Base-by-base conservation (phyloP, 495 filamentous ascomycete genomes). In the Penicillium tannophilum region DNA sequence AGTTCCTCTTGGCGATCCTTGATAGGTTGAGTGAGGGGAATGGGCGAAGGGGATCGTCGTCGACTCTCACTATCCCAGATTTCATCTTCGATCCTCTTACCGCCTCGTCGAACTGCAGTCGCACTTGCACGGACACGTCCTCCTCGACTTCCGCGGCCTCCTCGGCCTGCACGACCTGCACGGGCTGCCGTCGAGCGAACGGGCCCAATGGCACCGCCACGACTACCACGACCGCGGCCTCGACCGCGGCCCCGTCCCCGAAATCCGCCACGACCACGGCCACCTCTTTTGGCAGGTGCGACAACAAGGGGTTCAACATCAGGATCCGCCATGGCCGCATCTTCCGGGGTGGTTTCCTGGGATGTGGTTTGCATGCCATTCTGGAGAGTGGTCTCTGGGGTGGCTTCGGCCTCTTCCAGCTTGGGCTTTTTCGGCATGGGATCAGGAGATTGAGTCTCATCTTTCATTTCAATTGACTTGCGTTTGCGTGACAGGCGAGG, bases 1-100 rank as follows among this genome's bases (percentile, higher is more conserved):
- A 84, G 35, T 55, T 78, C 72, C 4, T 71, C 74, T 58, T 79
- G 76, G 6, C 77, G 75, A 26, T 70, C 61, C 30, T 74, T 74
- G 10, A 80, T 67, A 20, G 65, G 73, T 48, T 75, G 69, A 4
- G 72, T 72, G 10, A 58, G 56, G 8, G 70, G 67, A 55, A 61
- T 71, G 6, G 75, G 77, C 7, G 70, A 73, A 3, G 72, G 75
- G 9, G 76, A 71, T 19, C 69, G 77, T 19, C 70, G 64, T 28
- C 72, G 56, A 36, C 54, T 61, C 9, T 66, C 67, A 23, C 43
- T 55, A n/a, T 70, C 67, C 67, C 67, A 70, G 23, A 70, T 68
- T 44, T 72, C 70, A 28, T 72, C 71, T 48, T 72, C 71, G 20
- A 63, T 65, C 17, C 59, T 62, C 53, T 65, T 71, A 23, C 64